phyloP scores from a whole-genome alignment of 2,329 filamentous ascomycete genomes.

The Madurella mycetomatis region DNA sequence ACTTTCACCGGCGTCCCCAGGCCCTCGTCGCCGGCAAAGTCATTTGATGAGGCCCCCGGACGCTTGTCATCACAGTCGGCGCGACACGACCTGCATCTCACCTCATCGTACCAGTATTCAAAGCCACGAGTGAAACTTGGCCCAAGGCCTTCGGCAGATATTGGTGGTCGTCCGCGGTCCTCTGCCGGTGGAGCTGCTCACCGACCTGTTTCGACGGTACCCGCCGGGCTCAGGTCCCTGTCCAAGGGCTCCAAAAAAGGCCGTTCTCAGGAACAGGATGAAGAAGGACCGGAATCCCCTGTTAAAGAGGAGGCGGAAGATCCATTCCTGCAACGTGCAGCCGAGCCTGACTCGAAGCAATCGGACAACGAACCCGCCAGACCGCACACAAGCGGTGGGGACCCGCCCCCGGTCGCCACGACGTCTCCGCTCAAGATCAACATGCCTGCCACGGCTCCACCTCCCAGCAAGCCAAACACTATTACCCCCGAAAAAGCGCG shows the following conservation, averaged over 20 bases:
- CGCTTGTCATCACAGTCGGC: conserved; percentile 51
- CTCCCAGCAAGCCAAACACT: conserved; percentile 41
- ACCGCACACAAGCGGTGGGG: conserved; percentile 34
- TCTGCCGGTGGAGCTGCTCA: conserved; percentile 55
- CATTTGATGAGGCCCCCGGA: conserved; percentile 38
- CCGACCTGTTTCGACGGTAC: conserved; percentile 73
- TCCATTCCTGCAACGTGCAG: conserved; percentile 34
- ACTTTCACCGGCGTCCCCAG: conserved; percentile 45
- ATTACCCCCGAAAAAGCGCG: conserved; percentile 87
- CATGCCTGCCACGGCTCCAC: conserved; percentile 36
- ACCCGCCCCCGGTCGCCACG: conserved; percentile 42
- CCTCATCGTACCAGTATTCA: conserved; percentile 46
- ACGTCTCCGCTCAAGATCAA: conserved; percentile 40
- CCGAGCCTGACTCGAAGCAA: conserved; percentile 31
- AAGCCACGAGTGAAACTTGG: conserved; percentile 87
- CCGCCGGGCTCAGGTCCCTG: conserved; percentile 71
- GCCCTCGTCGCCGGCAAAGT: conserved; percentile 43
- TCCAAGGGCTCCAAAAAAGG: conserved; percentile 54
- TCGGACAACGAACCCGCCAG: conserved; percentile 28
- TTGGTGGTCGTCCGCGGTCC: conserved; percentile 56
- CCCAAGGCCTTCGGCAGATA: conserved; percentile 72
- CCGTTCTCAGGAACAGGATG: conserved; percentile 34
- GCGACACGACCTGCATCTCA: conserved; percentile 48
- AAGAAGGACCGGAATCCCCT: conserved; percentile 30
- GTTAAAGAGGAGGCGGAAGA: conserved; percentile 37